These are phyloP conservation scores for Bisporella sp. DNA, from an alignment of 2,329 filamentous ascomycete species.

Conservation along the genomic window DNA sequence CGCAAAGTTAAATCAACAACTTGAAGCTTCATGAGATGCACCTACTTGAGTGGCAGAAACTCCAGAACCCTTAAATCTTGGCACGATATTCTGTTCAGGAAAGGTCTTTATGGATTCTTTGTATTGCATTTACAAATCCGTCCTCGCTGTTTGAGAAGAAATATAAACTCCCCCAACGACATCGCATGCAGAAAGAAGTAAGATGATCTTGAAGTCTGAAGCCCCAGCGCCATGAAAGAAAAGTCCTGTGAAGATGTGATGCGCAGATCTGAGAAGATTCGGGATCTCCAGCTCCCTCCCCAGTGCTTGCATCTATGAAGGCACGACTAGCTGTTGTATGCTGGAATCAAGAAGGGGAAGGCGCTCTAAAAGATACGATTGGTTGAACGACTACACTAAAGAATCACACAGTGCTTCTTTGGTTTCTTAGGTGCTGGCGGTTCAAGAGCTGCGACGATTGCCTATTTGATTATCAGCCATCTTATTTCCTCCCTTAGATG, in stretches of 20 bases:
- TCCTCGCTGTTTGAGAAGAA: no score
- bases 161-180: no score
- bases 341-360: constrained; percentile 1
- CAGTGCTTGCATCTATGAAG: neutral
- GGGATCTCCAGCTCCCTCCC: neutral
- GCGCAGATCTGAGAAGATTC: no score
- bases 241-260: no score
- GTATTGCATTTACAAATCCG: neutral
- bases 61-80: no score
- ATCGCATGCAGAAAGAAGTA: no score
- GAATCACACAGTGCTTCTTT: constrained; percentile 60
- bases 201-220: no score
- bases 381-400: constrained; percentile 35
- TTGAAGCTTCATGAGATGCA: no score
- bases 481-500: neutral
- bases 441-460: constrained; percentile 91
- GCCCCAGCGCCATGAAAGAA: no score
- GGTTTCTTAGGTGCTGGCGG: constrained; percentile 78
- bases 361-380: neutral
- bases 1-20: no score
- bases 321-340: neutral
- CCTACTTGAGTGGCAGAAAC: no score
- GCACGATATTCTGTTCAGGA: no score
- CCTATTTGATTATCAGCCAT: constrained; percentile 43
- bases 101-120: neutral